A percentile compares a stretch with the other conserved stretches of the same genome.
These are phyloP conservation scores for Physcomitrellopsis africana DNA, from an alignment of 225 moss, liverwort and hornwort species.

Conservation along the genomic window DNA sequence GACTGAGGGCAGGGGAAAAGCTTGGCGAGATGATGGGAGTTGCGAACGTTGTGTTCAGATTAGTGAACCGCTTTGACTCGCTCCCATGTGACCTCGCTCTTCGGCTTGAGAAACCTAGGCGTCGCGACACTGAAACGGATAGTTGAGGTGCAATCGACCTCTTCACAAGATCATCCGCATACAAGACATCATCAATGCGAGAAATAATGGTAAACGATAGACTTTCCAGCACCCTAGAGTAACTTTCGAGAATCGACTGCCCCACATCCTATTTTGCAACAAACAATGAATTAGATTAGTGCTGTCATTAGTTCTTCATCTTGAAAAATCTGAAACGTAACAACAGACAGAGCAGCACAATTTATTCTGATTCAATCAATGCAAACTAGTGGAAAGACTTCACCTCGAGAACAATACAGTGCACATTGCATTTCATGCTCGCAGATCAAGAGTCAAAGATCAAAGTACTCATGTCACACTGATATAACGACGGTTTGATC, in stretches of 20 bases:
- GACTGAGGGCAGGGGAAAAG: slow-evolving; percentile 69
- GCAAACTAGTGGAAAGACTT: too few relatives aligned
- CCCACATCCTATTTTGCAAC: slow-evolving; percentile 83
- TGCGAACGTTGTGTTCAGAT: slow-evolving; percentile 69
- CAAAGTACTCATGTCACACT: too few relatives aligned
- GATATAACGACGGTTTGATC: neutral
- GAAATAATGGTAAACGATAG: slow-evolving; percentile 93
- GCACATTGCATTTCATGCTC: neutral
- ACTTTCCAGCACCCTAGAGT: slow-evolving; percentile 94
- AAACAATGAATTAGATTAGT: slow-evolving; percentile 18
- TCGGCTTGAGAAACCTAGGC: slow-evolving; percentile 60
- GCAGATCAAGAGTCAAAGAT: too few relatives aligned
- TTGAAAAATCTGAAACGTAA: neutral
- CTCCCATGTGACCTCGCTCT: slow-evolving; percentile 52
- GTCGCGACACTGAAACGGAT: slow-evolving; percentile 53
- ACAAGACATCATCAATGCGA: slow-evolving; percentile 91
- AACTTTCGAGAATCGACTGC: slow-evolving; percentile 97
- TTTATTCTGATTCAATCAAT: too few relatives aligned
- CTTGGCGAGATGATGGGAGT: slow-evolving; percentile 82
- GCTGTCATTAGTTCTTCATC: neutral
- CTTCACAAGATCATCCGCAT: slow-evolving; percentile 73
- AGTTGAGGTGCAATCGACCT: slow-evolving; percentile 57
- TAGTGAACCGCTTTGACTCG: slow-evolving; percentile 54
- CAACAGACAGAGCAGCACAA: neutral
- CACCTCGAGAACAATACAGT: too few relatives aligned